Evolutionary conservation across 768 basidiomycete genomes (phyloP), one percentile per base, ranked within the genome.

Genomic region (Lactifluus subvellereus): DNA sequence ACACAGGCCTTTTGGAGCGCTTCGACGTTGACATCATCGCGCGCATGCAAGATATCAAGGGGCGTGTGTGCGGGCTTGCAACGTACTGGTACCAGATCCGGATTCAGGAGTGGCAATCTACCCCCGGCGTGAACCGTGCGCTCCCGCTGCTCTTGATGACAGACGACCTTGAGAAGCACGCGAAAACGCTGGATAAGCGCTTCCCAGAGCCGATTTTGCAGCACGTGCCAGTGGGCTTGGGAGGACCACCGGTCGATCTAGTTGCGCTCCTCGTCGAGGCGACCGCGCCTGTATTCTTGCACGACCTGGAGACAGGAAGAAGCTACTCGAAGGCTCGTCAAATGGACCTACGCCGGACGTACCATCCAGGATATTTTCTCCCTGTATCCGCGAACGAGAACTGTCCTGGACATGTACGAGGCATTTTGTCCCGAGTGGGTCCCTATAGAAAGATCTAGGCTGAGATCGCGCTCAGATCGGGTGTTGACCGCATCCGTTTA

Each of bases 321-420:
- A 84, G 33, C 74, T 94, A 6, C 84, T 89, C 62, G 89, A 92
- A 70, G 87, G 88, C 11, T 91, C 89, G 8, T 87, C 85, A 84
- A 92, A 89, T 69, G 89, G 88, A 3, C 89, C 91, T 1, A 91
- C 88, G 8, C 91, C 92, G 6, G 89, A 91, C 66, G 83, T 94
- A 3, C 90, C n/a, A n/a, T n/a, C n/a, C n/a, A 92, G 67, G 94
- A 98, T 71, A 85, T 95, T 32, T 95, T 97, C 68, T 81, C 87
- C 1, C 76, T 98, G 16, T 98, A 94, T 70, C 80, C 91, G 61
- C 81, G 91, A 67, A 83, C 87, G 30, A 88, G 84, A 72, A 83
- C 84, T 14, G 71, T 98, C 22, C 54, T 89, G 57, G 82, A 80
- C 18, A 91, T 98, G 89, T 85, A 85, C 69, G 73, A 79, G 8